Base-by-base conservation (phyloP, 225 moss, liverwort and hornwort genomes). In the Bryoerythrophyllum caledonicum region DNA sequence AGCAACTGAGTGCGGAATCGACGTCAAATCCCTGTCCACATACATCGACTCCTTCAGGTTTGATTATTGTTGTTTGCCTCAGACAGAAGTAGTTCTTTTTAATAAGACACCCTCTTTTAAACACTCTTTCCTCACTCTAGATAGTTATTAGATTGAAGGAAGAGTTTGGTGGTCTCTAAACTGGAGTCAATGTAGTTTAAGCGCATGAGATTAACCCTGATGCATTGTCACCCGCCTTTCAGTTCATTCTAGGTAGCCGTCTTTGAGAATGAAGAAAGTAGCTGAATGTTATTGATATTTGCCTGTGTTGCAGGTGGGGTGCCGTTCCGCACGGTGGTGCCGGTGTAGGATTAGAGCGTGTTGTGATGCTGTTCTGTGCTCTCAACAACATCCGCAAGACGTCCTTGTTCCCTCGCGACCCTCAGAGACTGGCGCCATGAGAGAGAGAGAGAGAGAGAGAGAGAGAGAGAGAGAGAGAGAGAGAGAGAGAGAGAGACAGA, bases 1-100 rank as follows among this genome's bases (percentile, higher is more conserved):
- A 34, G 90, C 87, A 40, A 84, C 65, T 2, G 92, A 86, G 63
- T 83, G 77, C 73, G 94, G 96, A 65, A 97, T 97, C 54, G 96
- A 97, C 78, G 90, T 89, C 21, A 90, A 81, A 20, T 46, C 75
- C 13, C 53, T 97, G 10, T 70, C 89, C 57, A 84, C 92, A 14
- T 97, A 94, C 23, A 92, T 97, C 32, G 94, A 97, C 64, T 91
- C 94, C 41, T 97, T 97, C 87, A 92, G 94, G 96, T 93, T 41
- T 40, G 27, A 57, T 38, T 62, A 11, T 34, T 23, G 37, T 43
- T 32, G 12, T 65, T 17, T 23, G 16, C 14, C 21, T 48, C 0
- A 24, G 27, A 38, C 17, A 13, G 27, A 34, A 0, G 41, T 20
- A 44, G 44, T 44, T 44, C 1, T 15, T 44, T 15, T 4, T 44